Evolutionary conservation across 305 asterid genomes (phyloP).

Genomic region (Fraxinus platypoda): DNA sequence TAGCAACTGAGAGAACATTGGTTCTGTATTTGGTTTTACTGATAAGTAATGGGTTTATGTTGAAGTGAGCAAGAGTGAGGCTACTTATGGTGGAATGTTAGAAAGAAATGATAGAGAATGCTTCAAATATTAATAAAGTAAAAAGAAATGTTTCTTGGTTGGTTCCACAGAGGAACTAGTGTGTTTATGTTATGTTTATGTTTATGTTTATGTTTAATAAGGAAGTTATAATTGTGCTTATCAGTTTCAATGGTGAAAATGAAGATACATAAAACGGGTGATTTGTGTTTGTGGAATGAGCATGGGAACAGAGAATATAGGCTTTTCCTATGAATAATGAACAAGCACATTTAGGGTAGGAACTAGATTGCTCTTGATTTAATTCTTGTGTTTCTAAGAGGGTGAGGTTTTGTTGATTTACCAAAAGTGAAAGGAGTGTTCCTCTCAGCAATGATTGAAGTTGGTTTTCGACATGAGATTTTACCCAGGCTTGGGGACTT

Average conservation of each 20-base stretch:
- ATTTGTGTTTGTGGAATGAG: not conserved
- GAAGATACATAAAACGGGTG: not conserved
- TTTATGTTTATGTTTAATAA: not conserved
- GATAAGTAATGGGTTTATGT: not conserved
- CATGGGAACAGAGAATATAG: not conserved
- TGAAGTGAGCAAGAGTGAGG: not conserved
- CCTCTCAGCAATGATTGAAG: not conserved
- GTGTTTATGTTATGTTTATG: not conserved
- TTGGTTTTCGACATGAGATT: not conserved
- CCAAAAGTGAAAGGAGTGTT: not conserved
- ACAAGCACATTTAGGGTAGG: not conserved
- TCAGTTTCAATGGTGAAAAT: not conserved
- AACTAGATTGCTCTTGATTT: not conserved
- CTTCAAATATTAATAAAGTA: not conserved
- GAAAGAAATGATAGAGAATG: not conserved
- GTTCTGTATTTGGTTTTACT: not conserved
- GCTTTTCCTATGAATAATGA: not conserved
- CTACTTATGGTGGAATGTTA: not conserved
- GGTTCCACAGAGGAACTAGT: not conserved
- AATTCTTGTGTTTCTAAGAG: not conserved
- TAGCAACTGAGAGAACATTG: not conserved
- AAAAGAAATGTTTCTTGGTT: not conserved
- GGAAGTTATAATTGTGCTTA: not conserved
- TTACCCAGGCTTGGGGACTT: not conserved
- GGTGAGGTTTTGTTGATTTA: not conserved